Conservation (phyloP, 2,329 filamentous ascomycete species). For the Pseudogymnoascus destructans region DNA sequence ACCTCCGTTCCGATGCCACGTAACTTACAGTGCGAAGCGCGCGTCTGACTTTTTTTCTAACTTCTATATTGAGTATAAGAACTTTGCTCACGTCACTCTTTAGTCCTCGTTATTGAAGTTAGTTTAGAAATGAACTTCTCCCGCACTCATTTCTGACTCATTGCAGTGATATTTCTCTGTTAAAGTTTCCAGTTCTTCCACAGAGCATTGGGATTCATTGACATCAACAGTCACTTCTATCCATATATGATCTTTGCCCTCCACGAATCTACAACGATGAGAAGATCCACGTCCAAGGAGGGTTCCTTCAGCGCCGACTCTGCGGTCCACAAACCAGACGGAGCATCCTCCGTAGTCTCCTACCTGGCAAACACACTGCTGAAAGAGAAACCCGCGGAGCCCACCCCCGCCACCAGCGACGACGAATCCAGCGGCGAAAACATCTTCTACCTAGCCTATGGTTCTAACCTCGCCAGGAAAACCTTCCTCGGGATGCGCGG, state of each 20-base stretch:
- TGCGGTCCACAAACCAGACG: neutral
- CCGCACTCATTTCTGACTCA: neutral
- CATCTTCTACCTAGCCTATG: constrained; percentile 76
- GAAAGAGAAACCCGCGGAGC: neutral
- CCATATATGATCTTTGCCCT: neutral
- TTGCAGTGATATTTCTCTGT: neutral
- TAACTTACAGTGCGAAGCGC: neutral
- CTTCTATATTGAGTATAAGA: neutral
- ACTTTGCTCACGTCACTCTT: constrained; percentile 2
- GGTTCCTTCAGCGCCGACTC: neutral
- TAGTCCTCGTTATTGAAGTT: neutral
- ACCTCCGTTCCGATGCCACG: neutral
- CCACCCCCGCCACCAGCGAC: constrained; percentile 13
- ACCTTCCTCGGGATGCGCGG: constrained; percentile 68
- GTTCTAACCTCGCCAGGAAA: constrained; percentile 71
- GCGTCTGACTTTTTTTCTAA: neutral
- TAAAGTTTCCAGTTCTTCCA: neutral
- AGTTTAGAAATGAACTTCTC: neutral
- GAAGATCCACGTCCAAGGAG: neutral
- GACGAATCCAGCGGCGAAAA: constrained; percentile 28
- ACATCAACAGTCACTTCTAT: neutral
- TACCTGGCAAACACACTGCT: neutral
- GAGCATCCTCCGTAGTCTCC: neutral
- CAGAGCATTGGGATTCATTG: neutral
- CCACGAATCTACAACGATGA: neutral